Conservation (phyloP, 2,329 filamentous ascomycete species). For the Stachybotrys elegans region DNA sequence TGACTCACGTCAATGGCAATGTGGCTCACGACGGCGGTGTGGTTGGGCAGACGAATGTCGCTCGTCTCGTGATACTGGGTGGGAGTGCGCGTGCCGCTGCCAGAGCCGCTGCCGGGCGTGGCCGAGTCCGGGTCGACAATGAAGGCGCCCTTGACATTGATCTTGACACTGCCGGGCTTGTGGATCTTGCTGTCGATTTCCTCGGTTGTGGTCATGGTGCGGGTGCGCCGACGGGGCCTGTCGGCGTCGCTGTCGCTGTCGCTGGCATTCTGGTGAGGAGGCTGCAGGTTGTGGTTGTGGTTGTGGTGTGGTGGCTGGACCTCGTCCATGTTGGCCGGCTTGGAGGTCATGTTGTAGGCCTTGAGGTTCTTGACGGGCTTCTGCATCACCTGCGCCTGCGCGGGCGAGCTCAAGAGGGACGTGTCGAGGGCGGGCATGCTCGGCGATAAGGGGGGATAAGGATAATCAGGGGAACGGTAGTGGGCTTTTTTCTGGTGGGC, state of each 20-base stretch:
- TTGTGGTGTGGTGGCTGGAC: too few species aligned
- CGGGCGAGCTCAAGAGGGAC: too few species aligned
- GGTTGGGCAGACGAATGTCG: slow-evolving; percentile 93
- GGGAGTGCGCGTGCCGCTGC: slow-evolving; percentile 35
- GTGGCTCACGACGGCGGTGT: slow-evolving; percentile 92
- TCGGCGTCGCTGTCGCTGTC: not conserved
- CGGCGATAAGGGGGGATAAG: too few species aligned
- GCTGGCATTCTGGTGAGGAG: too few species aligned
- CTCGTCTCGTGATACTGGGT: slow-evolving; percentile 72
- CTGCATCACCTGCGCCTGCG: too few species aligned
- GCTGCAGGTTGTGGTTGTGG: too few species aligned
- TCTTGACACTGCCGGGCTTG: slow-evolving; percentile 71
- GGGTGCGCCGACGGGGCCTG: slow-evolving; percentile 10
- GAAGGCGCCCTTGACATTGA: slow-evolving; percentile 94
- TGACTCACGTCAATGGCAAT: slow-evolving; percentile 85
- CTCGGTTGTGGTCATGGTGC: slow-evolving; percentile 39
- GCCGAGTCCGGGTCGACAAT: slow-evolving; percentile 79
- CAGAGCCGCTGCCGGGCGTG: slow-evolving; percentile 38
- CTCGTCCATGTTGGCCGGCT: too few species aligned
- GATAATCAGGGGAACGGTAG: too few species aligned
- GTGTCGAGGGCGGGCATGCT: too few species aligned
- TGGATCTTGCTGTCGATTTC: slow-evolving; percentile 58
- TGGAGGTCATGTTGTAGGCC: too few species aligned
- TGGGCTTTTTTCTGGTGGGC: too few species aligned
- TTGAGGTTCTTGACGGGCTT: too few species aligned